phyloP scores from a whole-genome alignment of 2,329 filamentous ascomycete genomes.

The Aphanocladium album region DNA sequence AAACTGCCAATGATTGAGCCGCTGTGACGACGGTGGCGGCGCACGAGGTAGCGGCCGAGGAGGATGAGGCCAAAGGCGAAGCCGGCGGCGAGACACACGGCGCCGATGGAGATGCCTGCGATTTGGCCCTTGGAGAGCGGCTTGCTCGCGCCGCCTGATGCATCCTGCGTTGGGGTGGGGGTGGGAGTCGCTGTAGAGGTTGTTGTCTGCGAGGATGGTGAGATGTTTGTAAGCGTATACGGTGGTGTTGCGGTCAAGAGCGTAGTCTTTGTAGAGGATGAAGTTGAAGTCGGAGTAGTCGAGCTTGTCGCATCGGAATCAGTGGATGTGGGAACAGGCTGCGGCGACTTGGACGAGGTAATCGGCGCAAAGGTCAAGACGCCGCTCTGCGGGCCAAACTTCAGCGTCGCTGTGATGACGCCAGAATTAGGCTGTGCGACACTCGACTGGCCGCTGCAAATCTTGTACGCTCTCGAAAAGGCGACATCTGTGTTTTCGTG shows the following conservation, averaged over 20 bases:
- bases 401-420: conserved; percentile 53
- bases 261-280: conserved; percentile 6
- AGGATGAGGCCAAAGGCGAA: conserved; percentile 46
- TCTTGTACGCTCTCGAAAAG: conserved; percentile 47
- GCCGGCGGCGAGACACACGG: conserved; percentile 39
- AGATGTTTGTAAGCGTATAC: neutral
- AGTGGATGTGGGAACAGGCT: neutral
- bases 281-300: conserved; percentile 7
- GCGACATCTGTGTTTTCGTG: conserved; percentile 27
- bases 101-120: conserved; percentile 53
- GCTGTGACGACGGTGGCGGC: conserved; percentile 35
- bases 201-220: conserved; percentile 9
- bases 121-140: conserved; percentile 41
- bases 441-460: conserved; percentile 49
- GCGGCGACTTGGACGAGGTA: neutral
- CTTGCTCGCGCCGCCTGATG: conserved; percentile 7
- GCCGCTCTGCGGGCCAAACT: conserved; percentile 28
- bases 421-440: conserved; percentile 54
- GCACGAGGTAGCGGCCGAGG: conserved; percentile 31
- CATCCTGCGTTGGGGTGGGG: conserved; percentile 10
- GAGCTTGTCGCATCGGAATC: neutral
- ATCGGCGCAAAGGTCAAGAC: conserved; percentile 25
- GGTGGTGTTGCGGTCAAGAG: neutral
- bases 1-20: conserved; percentile 35
- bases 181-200: conserved; percentile 16